Evolutionary conservation across 768 basidiomycete species (phyloP), one percentile per base, ranked within the genome.

Genomic region (Boletellus ananiceps): DNA sequence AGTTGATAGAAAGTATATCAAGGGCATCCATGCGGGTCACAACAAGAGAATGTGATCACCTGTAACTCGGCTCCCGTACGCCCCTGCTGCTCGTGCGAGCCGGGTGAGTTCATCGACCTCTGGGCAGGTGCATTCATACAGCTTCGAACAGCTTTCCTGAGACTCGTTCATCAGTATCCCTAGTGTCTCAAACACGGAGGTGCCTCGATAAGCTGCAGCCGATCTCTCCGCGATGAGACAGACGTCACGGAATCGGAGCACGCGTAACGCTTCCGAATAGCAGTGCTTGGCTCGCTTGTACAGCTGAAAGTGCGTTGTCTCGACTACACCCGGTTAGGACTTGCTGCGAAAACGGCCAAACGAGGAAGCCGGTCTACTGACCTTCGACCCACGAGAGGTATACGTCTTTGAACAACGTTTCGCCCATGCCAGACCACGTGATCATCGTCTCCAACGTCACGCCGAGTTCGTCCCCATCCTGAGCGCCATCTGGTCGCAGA

Each of bases 261-360:
- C 92, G 14, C 88, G 82, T 31, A 84, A 73, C 6, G 88, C 84
- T 69, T 94, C 93, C 5, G 80, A 74, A 65, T 84, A 80, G 44
- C 92, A 88, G 60, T 94, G 93, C 61, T 79, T 82, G 5, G 85
- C 81, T 48, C 93, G 81, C 56, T 84, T 85, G 74, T 88, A 90
- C 14, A 94, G 68, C 62, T 91, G 84, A 72, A 93, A 93, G 66
- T 83, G 73, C 1, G 79, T 81, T 12, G 88, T 82, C 67, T 93
- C 85, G 34, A 90, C 90, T 54, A 44, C 27, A 16, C 3, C 18
- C 12, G 7, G 27, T 51, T 37, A 33, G 19, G 4, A 16, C 25
- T n/a, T 23, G 2, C 25, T 19, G 15, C 0, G 2, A 4, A 4
- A 32, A 12, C n/a, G 1, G 13, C 40, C 18, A 35, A 35, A 19